Percentiles rank a stretch among this genome's conserved stretches.
Evolutionary conservation across 352 stramenopile genomes (phyloP).

Genomic region (Pythium dissimile): DNA sequence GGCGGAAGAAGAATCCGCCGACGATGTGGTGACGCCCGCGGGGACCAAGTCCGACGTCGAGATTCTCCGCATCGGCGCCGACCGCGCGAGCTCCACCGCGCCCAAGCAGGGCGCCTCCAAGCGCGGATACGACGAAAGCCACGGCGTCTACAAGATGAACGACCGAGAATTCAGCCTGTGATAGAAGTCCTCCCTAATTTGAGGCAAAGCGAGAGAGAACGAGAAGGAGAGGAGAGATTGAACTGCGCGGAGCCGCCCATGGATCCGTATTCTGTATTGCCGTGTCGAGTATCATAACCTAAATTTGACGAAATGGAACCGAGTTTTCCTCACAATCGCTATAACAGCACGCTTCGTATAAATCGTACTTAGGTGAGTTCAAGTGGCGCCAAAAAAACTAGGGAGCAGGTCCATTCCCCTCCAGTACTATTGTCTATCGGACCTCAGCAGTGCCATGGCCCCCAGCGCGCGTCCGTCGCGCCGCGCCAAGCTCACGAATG

Average conservation of each 20-base stretch:
- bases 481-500: slow-evolving; percentile 68
- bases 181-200: neutral
- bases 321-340: no score
- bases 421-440: neutral
- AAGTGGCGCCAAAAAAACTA: slow-evolving; percentile 15
- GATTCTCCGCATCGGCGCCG: slow-evolving; percentile 22
- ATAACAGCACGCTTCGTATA: neutral
- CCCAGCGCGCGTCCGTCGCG: slow-evolving; percentile 36
- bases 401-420: neutral
- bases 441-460: neutral
- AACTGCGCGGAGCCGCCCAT: slow-evolving; percentile 1
- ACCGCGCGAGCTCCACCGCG: slow-evolving; percentile 11
- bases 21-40: slow-evolving; percentile 1
- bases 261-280: neutral
- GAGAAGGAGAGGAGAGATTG: neutral
- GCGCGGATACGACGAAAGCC: slow-evolving; percentile 14
- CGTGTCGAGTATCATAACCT: slow-evolving; percentile 15
- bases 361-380: slow-evolving; percentile 14
- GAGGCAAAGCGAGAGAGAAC: neutral
- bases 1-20: slow-evolving; percentile 11
- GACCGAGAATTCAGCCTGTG: slow-evolving; percentile 26
- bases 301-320: slow-evolving; percentile 18
- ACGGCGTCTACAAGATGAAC: slow-evolving; percentile 24
- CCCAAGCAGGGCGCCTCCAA: slow-evolving; percentile 13
- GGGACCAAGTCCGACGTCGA: slow-evolving; percentile 21